Evolutionary conservation across 805 yeast species (phyloP), one percentile per base, ranked within the genome.

Genomic region (Kluyveromyces starmeri): DNA sequence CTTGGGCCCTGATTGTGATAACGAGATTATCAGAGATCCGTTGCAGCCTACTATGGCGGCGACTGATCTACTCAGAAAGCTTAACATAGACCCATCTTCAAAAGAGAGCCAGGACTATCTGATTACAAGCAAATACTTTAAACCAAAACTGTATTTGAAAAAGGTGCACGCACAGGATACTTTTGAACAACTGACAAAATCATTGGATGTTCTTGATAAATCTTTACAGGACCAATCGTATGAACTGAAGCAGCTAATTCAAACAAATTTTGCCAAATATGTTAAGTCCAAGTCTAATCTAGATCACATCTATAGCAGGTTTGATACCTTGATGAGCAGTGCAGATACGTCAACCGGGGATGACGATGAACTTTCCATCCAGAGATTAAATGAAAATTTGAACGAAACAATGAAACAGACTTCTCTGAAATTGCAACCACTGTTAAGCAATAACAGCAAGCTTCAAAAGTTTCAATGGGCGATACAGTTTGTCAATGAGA

Each of bases 241-340:
- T 7, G 70, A 69, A 13, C 53, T 78, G 46, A 68, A 71, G 38
- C 46, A 51, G 11, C 53, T 77, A 27, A 73, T 79, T 11, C 74
- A 74, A 43, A 57, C 65, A 10, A 83, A 81, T 48, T 78, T 75
- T 44, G 70, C 73, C 35, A 66, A 69, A 44, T 80, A 78, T 42
- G 83, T 82, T 20, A 70, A 70, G 41, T 67, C 78, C 18, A 82
- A 82, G 47, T 71, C 78, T 16, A 62, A 73, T 3, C 57, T 82
- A 23, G 88, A 81, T 48, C 67, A 67, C 18, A 75, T 79, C 4
- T 70, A 75, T 40, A 61, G 55, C 14, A 76, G 73, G 42, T 73
- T 78, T 44, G 59, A 50, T 2, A 38, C 65, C 24, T 34, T 27
- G 31, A 39, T 34, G 23, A 22, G 25, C 17, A 20, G 18, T 8